These are phyloP conservation scores for Paragyromitra xinjiangensis DNA, from an alignment of 495 filamentous ascomycete species.

Conservation along the genomic window DNA sequence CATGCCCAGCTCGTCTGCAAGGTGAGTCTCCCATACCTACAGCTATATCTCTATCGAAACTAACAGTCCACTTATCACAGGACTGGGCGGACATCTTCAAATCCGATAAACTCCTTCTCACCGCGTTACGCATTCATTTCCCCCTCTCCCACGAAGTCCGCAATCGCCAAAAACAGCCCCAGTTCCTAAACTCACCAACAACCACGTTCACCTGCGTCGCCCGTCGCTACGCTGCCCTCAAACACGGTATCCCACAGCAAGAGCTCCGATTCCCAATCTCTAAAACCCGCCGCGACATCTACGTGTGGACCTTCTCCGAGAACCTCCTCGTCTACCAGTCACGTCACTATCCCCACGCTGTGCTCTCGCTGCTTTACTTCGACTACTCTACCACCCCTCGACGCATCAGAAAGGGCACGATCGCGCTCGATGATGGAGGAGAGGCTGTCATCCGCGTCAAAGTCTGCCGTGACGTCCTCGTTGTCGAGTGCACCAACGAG, in stretches of 20 bases:
- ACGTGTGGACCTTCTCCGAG: conserved; percentile 46
- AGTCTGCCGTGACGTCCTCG: conserved; percentile 32
- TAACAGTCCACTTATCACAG: neutral
- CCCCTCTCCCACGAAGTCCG: conserved; percentile 44
- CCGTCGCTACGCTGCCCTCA: conserved; percentile 41
- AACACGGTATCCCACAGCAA: conserved; percentile 34
- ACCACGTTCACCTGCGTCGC: conserved; percentile 32
- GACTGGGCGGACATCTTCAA: conserved; percentile 35
- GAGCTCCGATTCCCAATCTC: conserved; percentile 37
- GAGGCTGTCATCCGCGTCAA: conserved; percentile 22
- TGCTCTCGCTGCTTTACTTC: conserved; percentile 36
- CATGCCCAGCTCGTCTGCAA: conserved; percentile 41
- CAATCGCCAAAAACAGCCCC: neutral
- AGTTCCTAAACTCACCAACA: neutral
- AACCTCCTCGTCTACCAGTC: conserved; percentile 47
- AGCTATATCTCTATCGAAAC: neutral
- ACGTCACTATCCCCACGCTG: conserved; percentile 13
- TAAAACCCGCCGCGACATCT: conserved; percentile 44
- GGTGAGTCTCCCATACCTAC: neutral
- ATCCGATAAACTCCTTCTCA: conserved; percentile 26
- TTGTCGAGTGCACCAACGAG: conserved; percentile 40
- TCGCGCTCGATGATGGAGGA: neutral
- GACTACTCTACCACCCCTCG: conserved; percentile 29
- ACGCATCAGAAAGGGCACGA: conserved; percentile 11
- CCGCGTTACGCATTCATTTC: conserved; percentile 41